Base-by-base conservation (phyloP, 1,284 basidiomycete genomes). In the Afroboletus lepidellus region DNA sequence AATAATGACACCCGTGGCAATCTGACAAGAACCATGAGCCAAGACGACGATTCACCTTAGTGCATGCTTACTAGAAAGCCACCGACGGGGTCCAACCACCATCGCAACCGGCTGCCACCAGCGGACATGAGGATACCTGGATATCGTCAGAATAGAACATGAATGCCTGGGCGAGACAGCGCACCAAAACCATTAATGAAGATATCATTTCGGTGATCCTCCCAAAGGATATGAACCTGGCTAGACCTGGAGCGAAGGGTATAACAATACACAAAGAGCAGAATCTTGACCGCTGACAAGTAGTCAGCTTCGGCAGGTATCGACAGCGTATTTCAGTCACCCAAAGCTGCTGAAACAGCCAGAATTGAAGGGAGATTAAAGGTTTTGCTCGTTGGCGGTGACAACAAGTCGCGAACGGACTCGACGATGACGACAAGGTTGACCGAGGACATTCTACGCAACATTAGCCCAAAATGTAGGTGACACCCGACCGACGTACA, bases 221-320 rank as follows among this genome's bases (percentile, higher is more conserved):
- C 92, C 90, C 93, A 98, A 23, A 98, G 80, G 5, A 98, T 86
- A 50, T 85, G 83, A 2, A 99, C 94, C 69, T 99, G 96, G 60
- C 89, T 93, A 8, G 90, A 93, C 56, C 83, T 83, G 37, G 79
- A 79, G 37, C 91, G 83, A 48, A 96, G 78, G 3, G 89, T 80
- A 60, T 77, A 84, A 70, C 94, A 96, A 72, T 95, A 96, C 5
- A 94, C 39, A 73, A 97, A 98, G 37, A 99, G 79, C 0, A 84
- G 30, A 38, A 93, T 78, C 71, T 99, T 99, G 60, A 91, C 85
- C 41, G 78, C 90, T 93, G 62, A 27, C 45, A 32, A 20, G 15
- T 20, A 55, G 38, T 36, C 12, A 51, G 30, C 33, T 36, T 39
- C 7, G 11, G 5, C 33, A 9, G 18, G 27, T 16, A 15, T 30